Base-by-base conservation (phyloP, 176 grass and related monocot species). In the Dactylis glomerata region DNA sequence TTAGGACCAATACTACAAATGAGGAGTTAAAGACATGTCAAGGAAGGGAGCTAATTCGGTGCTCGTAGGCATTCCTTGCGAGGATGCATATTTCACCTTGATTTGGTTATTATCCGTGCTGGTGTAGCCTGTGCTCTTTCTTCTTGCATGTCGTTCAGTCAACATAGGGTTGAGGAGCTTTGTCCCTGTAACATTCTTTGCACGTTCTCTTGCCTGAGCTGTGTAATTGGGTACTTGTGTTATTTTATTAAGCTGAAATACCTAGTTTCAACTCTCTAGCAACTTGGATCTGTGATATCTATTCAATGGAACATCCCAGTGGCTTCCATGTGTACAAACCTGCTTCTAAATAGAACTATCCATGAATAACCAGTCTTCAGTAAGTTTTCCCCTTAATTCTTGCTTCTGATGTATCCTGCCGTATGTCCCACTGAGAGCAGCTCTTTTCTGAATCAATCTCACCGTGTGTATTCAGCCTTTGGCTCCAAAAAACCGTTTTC, bases 331-430 rank as follows among this genome's bases (percentile, higher is more conserved):
- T 10, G 5, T n/a, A 55, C 20, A 30, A 71, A 45, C 38, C 40
- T 44, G 68, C 38, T 44, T 71, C 68, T 83, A 85, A 82, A 68
- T 86, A 89, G 84, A 93, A 73, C 50, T 80, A 64, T 92, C 51
- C 79, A 72, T 10, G 6, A 55, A n/a, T 55, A 86, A 76, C 37
- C 87, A 88, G 46, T 83, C 82, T 40, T 84, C 83, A 76, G 86
- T 97, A 91, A 89, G 92, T 83, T 13, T 7, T 37, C 0, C 6
- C 0, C 6, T n/a, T 6, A 49, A 54, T 51, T 71, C 17, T 44
- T 15, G 37, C 45, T 40, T 79, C 46, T 44, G 0, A 33, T 72
- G 32, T 0, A 2, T 16, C 15, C 5, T 15, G 41, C 9, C 41
- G 41, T 44, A 44, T 0, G 11, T 44, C 41, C 41, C 41, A 44